Evolutionary conservation across 139 green algal genomes (phyloP).

Genomic region (Picochlorum sp.): DNA sequence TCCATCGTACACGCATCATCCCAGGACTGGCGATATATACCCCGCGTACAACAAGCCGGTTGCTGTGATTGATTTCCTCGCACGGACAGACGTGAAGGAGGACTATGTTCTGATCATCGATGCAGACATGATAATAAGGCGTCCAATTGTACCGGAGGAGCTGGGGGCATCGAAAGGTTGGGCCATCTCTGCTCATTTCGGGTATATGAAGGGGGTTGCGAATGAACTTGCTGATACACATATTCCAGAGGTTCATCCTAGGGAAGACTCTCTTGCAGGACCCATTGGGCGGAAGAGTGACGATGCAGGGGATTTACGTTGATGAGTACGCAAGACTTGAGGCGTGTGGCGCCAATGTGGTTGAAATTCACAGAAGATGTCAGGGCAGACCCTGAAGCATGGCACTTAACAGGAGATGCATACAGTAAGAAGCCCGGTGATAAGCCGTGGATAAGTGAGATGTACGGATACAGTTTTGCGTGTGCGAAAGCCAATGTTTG

Average conservation of each 20-base stretch:
- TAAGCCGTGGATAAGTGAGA: slow-evolving; percentile 34
- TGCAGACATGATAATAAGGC: slow-evolving; percentile 56
- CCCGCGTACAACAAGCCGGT: slow-evolving; percentile 58
- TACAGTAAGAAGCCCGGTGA: slow-evolving; percentile 35
- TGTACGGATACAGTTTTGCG: slow-evolving; percentile 71
- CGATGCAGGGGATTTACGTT: slow-evolving; percentile 76
- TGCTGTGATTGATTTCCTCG: slow-evolving; percentile 67
- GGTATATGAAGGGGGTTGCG: slow-evolving; percentile 37
- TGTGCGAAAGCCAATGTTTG: slow-evolving; percentile 62
- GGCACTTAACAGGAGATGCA: slow-evolving; percentile 42
- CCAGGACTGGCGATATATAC: slow-evolving; percentile 32
- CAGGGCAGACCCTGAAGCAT: slow-evolving; percentile 30
- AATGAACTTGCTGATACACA: slow-evolving; percentile 42
- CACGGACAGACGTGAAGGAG: slow-evolving; percentile 36
- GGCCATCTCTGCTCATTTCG: slow-evolving; percentile 30
- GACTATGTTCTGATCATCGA: slow-evolving; percentile 56
- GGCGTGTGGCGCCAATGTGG: slow-evolving; percentile 61
- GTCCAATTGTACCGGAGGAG: slow-evolving; percentile 27
- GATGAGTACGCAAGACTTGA: slow-evolving; percentile 66
- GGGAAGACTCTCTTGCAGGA: slow-evolving; percentile 55
- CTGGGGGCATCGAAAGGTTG: slow-evolving; percentile 18
- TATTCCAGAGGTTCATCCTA: slow-evolving; percentile 37
- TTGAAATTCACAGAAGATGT: slow-evolving; percentile 57
- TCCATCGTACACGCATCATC: slow-evolving; percentile 45
- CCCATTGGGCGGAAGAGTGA: slow-evolving; percentile 30